Conservation (phyloP, 2,329 filamentous ascomycete genomes). For the Trichoderma arundinaceum region DNA sequence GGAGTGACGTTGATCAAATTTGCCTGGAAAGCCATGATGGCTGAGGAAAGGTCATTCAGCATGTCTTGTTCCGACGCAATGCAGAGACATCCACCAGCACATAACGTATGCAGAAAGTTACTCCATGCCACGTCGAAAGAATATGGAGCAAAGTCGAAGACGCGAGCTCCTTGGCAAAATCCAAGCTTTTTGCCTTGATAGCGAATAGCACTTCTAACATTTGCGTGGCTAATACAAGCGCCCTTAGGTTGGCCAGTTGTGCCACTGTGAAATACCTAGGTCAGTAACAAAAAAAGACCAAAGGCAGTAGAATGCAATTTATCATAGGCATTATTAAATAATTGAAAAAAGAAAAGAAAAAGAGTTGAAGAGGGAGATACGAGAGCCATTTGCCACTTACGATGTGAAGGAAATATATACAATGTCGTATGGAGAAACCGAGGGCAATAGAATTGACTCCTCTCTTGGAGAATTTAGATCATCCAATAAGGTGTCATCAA, state of each 20-base stretch:
- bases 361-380: too few species aligned
- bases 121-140: slow-evolving; percentile 35
- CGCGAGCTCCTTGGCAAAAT: slow-evolving; percentile 32
- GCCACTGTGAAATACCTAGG: slow-evolving; percentile 5
- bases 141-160: slow-evolving; percentile 38
- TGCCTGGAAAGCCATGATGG: neutral
- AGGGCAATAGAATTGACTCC: neutral
- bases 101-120: slow-evolving; percentile 35
- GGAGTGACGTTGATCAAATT: slow-evolving; percentile 25
- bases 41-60: slow-evolving; percentile 7
- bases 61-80: slow-evolving; percentile 33
- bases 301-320: too few species aligned
- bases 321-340: too few species aligned
- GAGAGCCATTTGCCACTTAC: neutral
- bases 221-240: slow-evolving; percentile 34
- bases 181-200: slow-evolving; percentile 34
- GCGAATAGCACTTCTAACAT: slow-evolving; percentile 33
- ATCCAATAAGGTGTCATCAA: neutral
- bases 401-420: slow-evolving; percentile 23
- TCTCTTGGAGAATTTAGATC: neutral
- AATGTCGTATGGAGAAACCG: neutral
- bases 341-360: too few species aligned
- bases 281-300: neutral
- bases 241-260: slow-evolving; percentile 38
- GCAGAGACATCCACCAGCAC: slow-evolving; percentile 35